Percentiles rank a stretch among this genome's conserved stretches.
Conservation (phyloP, 495 filamentous ascomycete species). For the Corynascus novoguineensis region DNA sequence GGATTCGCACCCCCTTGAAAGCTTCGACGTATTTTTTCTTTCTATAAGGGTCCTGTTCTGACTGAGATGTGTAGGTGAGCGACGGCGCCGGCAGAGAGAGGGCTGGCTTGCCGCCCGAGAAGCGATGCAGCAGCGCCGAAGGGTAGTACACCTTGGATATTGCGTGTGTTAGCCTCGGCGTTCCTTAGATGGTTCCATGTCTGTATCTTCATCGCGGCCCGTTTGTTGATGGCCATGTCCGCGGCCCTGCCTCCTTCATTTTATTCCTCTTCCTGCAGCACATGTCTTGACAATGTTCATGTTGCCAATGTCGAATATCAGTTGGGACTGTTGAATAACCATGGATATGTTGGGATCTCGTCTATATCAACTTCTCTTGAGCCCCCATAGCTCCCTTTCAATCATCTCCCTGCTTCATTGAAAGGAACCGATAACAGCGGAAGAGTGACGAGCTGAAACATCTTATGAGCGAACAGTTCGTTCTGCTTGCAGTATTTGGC, state of each 20-base stretch:
- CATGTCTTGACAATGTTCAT: constrained; percentile 2
- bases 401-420: no score
- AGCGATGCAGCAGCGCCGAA: background rate
- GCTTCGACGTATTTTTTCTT: no score
- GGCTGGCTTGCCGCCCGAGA: constrained; percentile 5
- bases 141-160: background rate
- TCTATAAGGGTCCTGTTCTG: no score
- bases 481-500: no score
- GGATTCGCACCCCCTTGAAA: no score
- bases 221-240: no score
- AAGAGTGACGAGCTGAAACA: background rate
- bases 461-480: background rate
- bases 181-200: no score
- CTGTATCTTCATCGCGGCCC: no score
- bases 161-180: no score
- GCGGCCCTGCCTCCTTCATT: background rate
- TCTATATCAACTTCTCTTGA: background rate
- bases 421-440: background rate
- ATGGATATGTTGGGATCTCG: background rate
- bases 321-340: background rate
- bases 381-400: no score
- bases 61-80: constrained; percentile 3
- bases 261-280: background rate
- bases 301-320: background rate
- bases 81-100: constrained; percentile 12